These are phyloP conservation scores for Blepharisma japonicum DNA, from an alignment of 73 alveolate species.

Conservation along the genomic window DNA sequence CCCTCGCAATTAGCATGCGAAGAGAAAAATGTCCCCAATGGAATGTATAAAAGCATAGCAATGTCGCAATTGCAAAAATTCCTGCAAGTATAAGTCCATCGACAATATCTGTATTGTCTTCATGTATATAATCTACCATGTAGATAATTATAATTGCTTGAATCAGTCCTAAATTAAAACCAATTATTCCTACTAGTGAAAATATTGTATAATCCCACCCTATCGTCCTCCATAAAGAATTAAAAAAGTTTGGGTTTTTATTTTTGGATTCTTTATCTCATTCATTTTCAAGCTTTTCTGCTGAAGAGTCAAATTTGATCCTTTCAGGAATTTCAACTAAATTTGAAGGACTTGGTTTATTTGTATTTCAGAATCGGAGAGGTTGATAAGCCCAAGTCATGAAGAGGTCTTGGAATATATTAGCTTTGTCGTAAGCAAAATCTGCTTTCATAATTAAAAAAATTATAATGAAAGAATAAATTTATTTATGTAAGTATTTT, in stretches of 20 bases:
- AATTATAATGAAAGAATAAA: too few species aligned
- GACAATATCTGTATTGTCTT: background rate
- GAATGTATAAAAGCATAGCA: background rate
- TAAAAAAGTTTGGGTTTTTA: background rate
- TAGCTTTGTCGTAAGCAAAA: background rate
- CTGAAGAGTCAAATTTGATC: background rate
- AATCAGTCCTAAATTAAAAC: background rate
- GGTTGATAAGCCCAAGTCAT: background rate
- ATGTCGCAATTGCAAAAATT: background rate
- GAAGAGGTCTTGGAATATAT: background rate
- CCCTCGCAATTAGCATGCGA: background rate
- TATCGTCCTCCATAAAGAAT: background rate
- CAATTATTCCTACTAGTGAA: background rate
- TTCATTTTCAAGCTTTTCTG: background rate
- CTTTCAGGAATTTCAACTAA: background rate
- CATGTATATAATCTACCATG: background rate
- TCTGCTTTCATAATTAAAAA: too few species aligned
- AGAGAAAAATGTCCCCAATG: too few species aligned
- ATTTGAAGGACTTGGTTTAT: background rate
- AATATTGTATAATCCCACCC: background rate
- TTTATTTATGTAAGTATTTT: too few species aligned
- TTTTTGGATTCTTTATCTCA: background rate
- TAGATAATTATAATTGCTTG: background rate
- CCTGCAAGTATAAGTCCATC: too few species aligned
- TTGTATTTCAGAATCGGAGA: background rate